phyloP scores from a whole-genome alignment of 2,329 filamentous ascomycete species.

The Sclerotinia trifoliorum region DNA sequence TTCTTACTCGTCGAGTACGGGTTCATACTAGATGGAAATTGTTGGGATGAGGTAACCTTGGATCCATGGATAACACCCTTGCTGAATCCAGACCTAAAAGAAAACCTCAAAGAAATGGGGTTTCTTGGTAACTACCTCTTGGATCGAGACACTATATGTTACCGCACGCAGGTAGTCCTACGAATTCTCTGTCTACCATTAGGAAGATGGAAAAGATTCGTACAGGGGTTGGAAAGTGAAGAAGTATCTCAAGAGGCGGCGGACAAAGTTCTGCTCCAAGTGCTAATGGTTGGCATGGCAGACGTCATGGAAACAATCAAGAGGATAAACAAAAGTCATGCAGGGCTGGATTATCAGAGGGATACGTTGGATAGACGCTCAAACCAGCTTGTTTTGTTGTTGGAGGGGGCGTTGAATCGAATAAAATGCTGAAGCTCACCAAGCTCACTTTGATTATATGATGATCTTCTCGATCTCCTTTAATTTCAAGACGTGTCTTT shows the following conservation, averaged over 20 bases:
- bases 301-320: conserved; percentile 24
- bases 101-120: conserved; percentile 46
- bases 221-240: conserved; percentile 47
- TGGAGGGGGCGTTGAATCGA: conserved; percentile 26
- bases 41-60: conserved; percentile 37
- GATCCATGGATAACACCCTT: conserved; percentile 35
- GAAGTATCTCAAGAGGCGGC: conserved; percentile 45
- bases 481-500: not conserved
- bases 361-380: conserved; percentile 30
- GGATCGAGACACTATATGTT: conserved; percentile 51
- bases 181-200: conserved; percentile 42
- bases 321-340: conserved; percentile 23
- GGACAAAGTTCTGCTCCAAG: conserved; percentile 42
- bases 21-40: conserved; percentile 39
- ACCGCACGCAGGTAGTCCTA: conserved; percentile 56
- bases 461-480: not conserved
- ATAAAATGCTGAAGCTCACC: conserved; percentile 22
- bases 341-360: conserved; percentile 28
- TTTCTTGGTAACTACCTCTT: conserved; percentile 54
- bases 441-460: not conserved
- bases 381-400: conserved; percentile 31
- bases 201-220: conserved; percentile 48
- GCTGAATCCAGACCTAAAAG: conserved; percentile 39
- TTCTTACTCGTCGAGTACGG: conserved; percentile 67
- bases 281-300: conserved; percentile 26